A percentile compares a stretch with the other conserved stretches of the same genome.
These are phyloP conservation scores for Phytopythium cucurbitacearum DNA, from an alignment of 352 stramenopile species.

Conservation along the genomic window DNA sequence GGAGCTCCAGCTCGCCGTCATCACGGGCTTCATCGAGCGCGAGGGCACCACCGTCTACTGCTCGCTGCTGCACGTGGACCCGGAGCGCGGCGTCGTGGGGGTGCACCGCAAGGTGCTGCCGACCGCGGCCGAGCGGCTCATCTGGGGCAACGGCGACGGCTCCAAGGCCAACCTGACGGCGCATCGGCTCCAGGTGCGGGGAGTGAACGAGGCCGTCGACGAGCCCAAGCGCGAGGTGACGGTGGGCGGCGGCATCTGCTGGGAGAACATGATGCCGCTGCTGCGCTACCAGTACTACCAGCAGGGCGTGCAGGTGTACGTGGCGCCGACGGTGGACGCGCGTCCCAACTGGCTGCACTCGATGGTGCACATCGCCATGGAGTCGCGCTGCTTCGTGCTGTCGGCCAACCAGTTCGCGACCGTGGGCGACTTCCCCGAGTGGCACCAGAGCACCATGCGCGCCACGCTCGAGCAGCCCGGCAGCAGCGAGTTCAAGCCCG, in stretches of 20 bases:
- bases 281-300: slow-evolving; percentile 22
- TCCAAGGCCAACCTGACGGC: slow-evolving; percentile 16
- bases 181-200: slow-evolving; percentile 9
- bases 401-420: slow-evolving; percentile 26
- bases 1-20: slow-evolving; percentile 6
- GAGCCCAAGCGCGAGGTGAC: background rate
- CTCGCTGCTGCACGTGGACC: slow-evolving; percentile 17
- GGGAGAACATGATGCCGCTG: slow-evolving; percentile 27
- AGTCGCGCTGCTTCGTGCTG: slow-evolving; percentile 25
- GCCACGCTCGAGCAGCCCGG: background rate
- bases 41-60: slow-evolving; percentile 19
- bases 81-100: slow-evolving; percentile 14
- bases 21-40: slow-evolving; percentile 15
- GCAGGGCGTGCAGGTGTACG: slow-evolving; percentile 20
- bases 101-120: slow-evolving; percentile 25
- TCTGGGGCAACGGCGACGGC: slow-evolving; percentile 18
- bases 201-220: background rate
- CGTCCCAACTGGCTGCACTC: slow-evolving; percentile 20
- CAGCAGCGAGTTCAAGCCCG: background rate
- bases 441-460: slow-evolving; percentile 13
- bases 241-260: slow-evolving; percentile 17
- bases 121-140: slow-evolving; percentile 20
- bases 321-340: slow-evolving; percentile 17
- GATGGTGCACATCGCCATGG: slow-evolving; percentile 21
- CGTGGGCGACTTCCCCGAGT: slow-evolving; percentile 11